Evolutionary conservation across 83 land plant genomes (phyloP).

Genomic region (Picea engelmannii): DNA sequence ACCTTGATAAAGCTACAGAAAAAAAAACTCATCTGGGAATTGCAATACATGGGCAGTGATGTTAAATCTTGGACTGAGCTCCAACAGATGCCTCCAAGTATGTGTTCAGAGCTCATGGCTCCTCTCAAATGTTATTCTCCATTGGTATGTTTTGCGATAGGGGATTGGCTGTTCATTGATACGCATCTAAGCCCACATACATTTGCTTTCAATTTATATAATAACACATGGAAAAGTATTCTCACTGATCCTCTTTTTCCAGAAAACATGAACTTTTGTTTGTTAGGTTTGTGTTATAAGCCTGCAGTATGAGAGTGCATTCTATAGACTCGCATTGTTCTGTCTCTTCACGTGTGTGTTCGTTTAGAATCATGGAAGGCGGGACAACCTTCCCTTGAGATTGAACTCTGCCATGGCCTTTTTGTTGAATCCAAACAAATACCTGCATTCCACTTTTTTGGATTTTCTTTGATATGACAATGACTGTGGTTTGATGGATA

Average conservation of each 20-base stretch:
- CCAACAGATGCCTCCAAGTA: slow-evolving; percentile 9
- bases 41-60: background rate
- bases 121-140: background rate
- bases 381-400: too few relatives aligned
- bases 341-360: too few relatives aligned
- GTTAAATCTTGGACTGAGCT: background rate
- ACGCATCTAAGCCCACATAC: slow-evolving; percentile 12
- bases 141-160: slow-evolving; percentile 6
- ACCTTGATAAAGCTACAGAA: background rate
- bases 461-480: too few relatives aligned
- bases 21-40: background rate
- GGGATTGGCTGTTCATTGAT: slow-evolving; percentile 14
- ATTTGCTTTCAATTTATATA: slow-evolving; percentile 3
- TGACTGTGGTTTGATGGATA: too few relatives aligned
- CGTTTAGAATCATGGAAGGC: too few relatives aligned
- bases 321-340: background rate
- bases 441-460: too few relatives aligned
- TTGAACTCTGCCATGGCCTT: too few relatives aligned
- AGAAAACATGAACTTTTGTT: slow-evolving; percentile 2
- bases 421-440: too few relatives aligned
- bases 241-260: slow-evolving; percentile 18
- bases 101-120: slow-evolving; percentile 8
- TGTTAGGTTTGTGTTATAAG: slow-evolving; percentile 17
- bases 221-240: slow-evolving; percentile 8
- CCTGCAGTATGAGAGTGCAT: background rate